phyloP scores from a whole-genome alignment of 2,329 filamentous ascomycete genomes.

The Lecanosticta acicola region DNA sequence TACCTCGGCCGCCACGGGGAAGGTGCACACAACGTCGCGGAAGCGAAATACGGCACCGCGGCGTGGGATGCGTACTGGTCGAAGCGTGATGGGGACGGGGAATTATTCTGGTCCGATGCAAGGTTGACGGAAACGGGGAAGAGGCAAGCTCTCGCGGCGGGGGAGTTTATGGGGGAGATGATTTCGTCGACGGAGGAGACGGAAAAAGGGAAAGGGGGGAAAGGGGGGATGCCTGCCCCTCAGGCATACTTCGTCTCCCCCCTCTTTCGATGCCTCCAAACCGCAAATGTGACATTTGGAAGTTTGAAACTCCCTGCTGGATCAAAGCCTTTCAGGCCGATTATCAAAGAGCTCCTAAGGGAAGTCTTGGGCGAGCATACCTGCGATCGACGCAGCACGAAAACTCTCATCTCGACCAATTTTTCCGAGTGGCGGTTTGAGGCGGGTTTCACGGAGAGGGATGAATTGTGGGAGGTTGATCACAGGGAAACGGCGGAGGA shows the following conservation, averaged over 20 bases:
- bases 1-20: conserved; percentile 67
- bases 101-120: conserved; percentile 58
- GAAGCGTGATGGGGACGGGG: conserved; percentile 58
- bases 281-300: conserved; percentile 57
- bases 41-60: conserved; percentile 61
- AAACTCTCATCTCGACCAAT: conserved; percentile 47
- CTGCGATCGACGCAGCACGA: conserved; percentile 58
- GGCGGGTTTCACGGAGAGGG: conserved; percentile 55
- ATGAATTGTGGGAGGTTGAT: conserved; percentile 43
- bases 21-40: conserved; percentile 58
- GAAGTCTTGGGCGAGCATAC: conserved; percentile 64
- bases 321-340: conserved; percentile 50
- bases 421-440: conserved; percentile 56
- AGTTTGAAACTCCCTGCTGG: conserved; percentile 47
- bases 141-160: conserved; percentile 53
- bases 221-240: conserved; percentile 54
- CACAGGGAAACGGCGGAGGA: conserved; percentile 21
- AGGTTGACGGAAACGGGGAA: conserved; percentile 55
- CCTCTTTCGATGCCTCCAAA: conserved; percentile 57
- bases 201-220: not conserved
- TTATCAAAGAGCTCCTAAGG: conserved; percentile 58
- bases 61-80: conserved; percentile 67
- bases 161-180: conserved; percentile 54
- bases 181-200: no score
- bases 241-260: conserved; percentile 62